Evolutionary conservation across 2,329 filamentous ascomycete species (phyloP).

Genomic region (Eutypa lata): DNA sequence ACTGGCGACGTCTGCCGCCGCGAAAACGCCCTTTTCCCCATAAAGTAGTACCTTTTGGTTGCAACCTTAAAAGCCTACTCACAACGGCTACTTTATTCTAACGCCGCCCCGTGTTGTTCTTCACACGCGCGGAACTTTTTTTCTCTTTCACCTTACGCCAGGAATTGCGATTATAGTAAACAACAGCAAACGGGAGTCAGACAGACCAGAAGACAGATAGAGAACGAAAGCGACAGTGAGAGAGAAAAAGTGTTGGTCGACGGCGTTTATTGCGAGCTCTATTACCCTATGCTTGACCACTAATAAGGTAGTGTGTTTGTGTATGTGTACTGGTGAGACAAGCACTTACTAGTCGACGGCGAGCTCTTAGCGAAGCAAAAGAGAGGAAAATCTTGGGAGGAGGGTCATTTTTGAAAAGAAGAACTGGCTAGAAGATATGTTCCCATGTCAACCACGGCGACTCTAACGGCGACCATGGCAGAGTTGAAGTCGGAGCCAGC

Average conservation of each 20-base stretch:
- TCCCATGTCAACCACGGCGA: constrained; percentile 60
- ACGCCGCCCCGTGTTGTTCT: background rate
- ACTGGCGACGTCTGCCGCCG: constrained; percentile 31
- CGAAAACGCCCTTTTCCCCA: constrained; percentile 26
- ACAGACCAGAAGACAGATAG: too few species aligned
- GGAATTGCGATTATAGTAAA: background rate
- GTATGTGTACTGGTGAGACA: background rate
- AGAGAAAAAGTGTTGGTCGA: background rate
- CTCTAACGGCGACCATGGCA: constrained; percentile 61
- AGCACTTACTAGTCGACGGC: background rate
- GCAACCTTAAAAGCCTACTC: constrained; percentile 23
- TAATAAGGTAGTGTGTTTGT: too few species aligned
- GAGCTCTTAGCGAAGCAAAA: background rate
- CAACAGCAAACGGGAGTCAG: too few species aligned
- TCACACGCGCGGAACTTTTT: background rate
- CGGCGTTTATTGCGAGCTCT: background rate
- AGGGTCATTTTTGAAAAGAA: constrained; percentile 2
- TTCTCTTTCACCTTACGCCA: background rate
- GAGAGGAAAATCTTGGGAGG: background rate
- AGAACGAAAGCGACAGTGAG: background rate
- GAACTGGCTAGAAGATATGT: constrained; percentile 37
- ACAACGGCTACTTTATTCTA: background rate
- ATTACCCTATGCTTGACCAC: background rate
- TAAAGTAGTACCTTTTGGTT: constrained; percentile 31
- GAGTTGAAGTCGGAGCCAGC: constrained; percentile 59